Evolutionary conservation across 2,329 filamentous ascomycete genomes (phyloP).

Genomic region (Aspergillus puulaauensis): DNA sequence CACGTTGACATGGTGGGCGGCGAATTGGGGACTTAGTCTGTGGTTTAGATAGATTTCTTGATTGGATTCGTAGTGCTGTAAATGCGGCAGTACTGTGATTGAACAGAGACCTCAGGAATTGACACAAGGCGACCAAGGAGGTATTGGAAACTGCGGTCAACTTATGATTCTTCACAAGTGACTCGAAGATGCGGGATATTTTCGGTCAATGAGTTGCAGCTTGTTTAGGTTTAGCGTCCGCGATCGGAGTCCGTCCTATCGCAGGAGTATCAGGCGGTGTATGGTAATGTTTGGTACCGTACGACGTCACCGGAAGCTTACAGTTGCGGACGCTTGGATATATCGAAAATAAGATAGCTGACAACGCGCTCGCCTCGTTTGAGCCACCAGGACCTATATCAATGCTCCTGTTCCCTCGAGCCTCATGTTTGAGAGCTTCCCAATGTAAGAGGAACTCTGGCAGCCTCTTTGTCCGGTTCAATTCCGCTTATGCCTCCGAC

Average conservation of each 20-base stretch:
- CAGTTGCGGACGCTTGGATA: neutral
- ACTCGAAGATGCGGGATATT: constrained; percentile 10
- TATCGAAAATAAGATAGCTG: neutral
- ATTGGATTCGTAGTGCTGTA: neutral
- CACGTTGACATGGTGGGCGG: constrained; percentile 75
- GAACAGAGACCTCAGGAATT: neutral
- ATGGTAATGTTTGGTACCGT: constrained; percentile 5
- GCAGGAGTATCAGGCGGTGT: neutral
- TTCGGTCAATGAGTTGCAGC: constrained; percentile 2
- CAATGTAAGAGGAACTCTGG: constrained; percentile 1
- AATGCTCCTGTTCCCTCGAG: constrained; percentile 27
- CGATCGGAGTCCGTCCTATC: constrained; percentile 14
- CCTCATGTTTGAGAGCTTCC: constrained; percentile 20
- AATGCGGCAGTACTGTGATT: neutral
- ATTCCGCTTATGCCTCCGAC: constrained; percentile 30
- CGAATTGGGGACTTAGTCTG: neutral
- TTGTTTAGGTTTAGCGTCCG: constrained; percentile 17
- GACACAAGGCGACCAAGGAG: neutral
- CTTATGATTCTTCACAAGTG: constrained; percentile 1
- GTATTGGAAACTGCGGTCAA: neutral
- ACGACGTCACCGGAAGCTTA: neutral
- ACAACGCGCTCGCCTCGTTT: neutral
- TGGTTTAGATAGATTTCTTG: neutral
- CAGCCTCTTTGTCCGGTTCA: constrained; percentile 22
- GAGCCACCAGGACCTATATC: constrained; percentile 11